These are phyloP conservation scores for Paraphaeosphaeria minitans DNA, from an alignment of 2,329 filamentous ascomycete genomes.

Conservation along the genomic window DNA sequence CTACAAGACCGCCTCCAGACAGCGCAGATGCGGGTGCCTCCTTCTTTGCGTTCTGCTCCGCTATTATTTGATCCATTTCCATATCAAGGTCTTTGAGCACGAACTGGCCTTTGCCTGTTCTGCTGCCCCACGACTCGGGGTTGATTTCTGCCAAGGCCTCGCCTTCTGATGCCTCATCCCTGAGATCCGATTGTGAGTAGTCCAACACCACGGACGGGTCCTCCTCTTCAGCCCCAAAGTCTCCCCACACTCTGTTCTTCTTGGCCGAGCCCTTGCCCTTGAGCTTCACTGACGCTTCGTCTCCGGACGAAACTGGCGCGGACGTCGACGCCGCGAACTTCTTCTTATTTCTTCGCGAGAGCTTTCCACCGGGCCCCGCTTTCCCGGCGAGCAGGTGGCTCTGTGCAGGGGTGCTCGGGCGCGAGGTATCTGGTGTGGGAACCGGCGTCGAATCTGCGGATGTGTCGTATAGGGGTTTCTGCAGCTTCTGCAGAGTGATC, in stretches of 20 bases:
- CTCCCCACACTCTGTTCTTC: conserved; percentile 90
- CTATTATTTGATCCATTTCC: conserved; percentile 88
- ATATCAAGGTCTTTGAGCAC: conserved; percentile 91
- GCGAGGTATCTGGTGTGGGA: conserved; percentile 74
- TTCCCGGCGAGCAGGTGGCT: conserved; percentile 75
- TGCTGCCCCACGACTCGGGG: conserved; percentile 80
- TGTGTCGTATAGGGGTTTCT: conserved; percentile 46
- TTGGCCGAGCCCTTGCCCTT: conserved; percentile 70
- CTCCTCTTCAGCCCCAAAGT: conserved; percentile 86
- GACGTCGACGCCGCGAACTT: conserved; percentile 60
- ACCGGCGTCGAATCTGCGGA: conserved; percentile 74
- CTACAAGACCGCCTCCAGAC: conserved; percentile 67
- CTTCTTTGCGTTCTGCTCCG: conserved; percentile 70
- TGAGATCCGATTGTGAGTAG: conserved; percentile 74
- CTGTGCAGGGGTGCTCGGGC: conserved; percentile 74
- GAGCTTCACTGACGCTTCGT: conserved; percentile 68
- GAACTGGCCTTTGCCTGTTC: conserved; percentile 87
- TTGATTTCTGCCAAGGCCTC: conserved; percentile 75
- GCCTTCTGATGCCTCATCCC: conserved; percentile 55
- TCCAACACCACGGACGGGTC: conserved; percentile 79
- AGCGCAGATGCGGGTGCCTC: conserved; percentile 28
- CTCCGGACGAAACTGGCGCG: conserved; percentile 76
- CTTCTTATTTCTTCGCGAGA: conserved; percentile 81
- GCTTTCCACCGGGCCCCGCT: conserved; percentile 72
- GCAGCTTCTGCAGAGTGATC: conserved; percentile 56